Conservation (phyloP, 306 rosid species). For the Pachyrhizus erosus region DNA sequence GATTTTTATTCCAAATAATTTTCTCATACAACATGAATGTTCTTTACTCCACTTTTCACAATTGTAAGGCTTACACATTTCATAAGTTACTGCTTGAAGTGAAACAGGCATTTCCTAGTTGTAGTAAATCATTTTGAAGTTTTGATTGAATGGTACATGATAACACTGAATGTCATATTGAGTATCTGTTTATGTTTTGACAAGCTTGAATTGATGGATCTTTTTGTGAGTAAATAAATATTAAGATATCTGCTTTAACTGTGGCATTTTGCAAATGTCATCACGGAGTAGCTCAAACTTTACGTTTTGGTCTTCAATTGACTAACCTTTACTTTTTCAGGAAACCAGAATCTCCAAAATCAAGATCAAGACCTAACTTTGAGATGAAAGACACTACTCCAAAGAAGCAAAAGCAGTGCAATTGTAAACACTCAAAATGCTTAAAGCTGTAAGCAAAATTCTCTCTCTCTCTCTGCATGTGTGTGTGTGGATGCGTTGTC, state of each 20-base stretch:
- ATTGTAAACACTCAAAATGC: conserved; percentile 95
- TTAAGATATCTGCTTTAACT: conserved; percentile 24
- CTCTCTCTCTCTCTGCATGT: conserved; percentile 20
- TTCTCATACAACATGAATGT: neutral
- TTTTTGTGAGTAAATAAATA: conserved; percentile 27
- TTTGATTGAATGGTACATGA: neutral
- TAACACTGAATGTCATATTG: conserved; percentile 23
- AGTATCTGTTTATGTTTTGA: conserved; percentile 39
- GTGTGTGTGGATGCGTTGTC: neutral
- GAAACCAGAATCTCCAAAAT: conserved; percentile 91
- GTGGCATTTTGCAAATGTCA: conserved; percentile 36
- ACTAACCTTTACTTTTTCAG: conserved; percentile 58
- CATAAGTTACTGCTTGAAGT: neutral
- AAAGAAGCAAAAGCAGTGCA: conserved; percentile 97
- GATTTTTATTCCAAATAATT: neutral
- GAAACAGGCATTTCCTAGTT: conserved; percentile 21
- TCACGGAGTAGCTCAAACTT: conserved; percentile 32
- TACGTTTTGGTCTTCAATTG: conserved; percentile 38
- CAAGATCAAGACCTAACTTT: conserved; percentile 74
- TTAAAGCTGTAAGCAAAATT: conserved; percentile 83
- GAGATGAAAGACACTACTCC: conserved; percentile 87
- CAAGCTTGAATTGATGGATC: conserved; percentile 29
- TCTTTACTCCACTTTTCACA: neutral
- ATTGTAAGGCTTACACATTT: neutral
- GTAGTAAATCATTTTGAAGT: conserved; percentile 30